phyloP scores from a whole-genome alignment of 108 stramenopile species.

The Skeletonema grethae region DNA sequence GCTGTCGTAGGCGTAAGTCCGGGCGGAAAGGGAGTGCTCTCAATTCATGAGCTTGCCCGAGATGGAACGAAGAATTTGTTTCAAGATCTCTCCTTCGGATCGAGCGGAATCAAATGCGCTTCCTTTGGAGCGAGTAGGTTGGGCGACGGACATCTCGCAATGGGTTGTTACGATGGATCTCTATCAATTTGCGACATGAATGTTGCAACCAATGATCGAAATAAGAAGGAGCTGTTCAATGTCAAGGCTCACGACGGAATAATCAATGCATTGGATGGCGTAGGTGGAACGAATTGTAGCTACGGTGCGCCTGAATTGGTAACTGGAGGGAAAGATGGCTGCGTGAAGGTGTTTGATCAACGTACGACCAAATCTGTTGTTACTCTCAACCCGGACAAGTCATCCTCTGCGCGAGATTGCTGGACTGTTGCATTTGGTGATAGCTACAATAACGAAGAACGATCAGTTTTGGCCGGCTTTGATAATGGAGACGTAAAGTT shows the following conservation, averaged over 20 bases:
- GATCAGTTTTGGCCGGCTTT: conserved; percentile 81
- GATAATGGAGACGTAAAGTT: conserved; percentile 93
- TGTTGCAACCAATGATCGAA: background rate
- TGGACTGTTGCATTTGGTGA: conserved; percentile 91
- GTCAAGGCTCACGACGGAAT: conserved; percentile 67
- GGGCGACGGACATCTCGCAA: conserved; percentile 70
- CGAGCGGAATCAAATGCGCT: conserved; percentile 82
- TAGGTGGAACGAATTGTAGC: conserved; percentile 67
- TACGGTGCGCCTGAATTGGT: conserved; percentile 87
- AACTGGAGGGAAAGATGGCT: conserved; percentile 88
- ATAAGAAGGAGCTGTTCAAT: conserved; percentile 38
- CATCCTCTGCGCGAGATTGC: conserved; percentile 76
- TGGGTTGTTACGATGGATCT: conserved; percentile 71
- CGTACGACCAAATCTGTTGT: conserved; percentile 70
- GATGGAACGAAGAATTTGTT: conserved; percentile 65
- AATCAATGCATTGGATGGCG: conserved; percentile 84
- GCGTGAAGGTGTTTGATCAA: conserved; percentile 86
- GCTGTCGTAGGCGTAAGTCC: conserved; percentile 77
- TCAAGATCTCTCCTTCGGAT: conserved; percentile 46
- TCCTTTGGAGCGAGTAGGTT: conserved; percentile 87
- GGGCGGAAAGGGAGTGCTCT: conserved; percentile 72
- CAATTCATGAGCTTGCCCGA: conserved; percentile 72
- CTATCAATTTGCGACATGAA: conserved; percentile 58
- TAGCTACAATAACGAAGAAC: conserved; percentile 79
- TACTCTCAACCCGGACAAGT: conserved; percentile 67